These are phyloP conservation scores for Lactarius deliciosus DNA, from an alignment of 768 basidiomycete species.

Conservation along the genomic window DNA sequence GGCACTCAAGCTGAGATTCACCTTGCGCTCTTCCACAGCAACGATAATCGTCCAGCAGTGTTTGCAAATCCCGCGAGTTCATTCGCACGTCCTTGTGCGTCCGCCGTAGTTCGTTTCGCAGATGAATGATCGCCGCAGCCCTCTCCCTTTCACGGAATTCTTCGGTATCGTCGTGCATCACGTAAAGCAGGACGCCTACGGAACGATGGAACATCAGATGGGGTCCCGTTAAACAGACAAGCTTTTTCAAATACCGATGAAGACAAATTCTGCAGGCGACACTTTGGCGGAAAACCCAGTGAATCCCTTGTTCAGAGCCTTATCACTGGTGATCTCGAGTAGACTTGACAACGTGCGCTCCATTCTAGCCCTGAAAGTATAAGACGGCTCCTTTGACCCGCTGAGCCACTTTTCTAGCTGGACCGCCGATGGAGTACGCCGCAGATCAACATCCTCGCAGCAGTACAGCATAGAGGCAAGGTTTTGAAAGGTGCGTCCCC, in stretches of 20 bases:
- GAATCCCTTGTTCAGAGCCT: constrained; percentile 36
- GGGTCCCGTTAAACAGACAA: background rate
- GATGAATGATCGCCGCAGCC: constrained; percentile 53
- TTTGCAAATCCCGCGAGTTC: constrained; percentile 52
- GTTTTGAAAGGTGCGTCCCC: constrained; percentile 76
- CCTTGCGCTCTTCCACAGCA: constrained; percentile 34
- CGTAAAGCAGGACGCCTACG: constrained; percentile 64
- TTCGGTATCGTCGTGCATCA: constrained; percentile 43
- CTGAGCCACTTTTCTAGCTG: constrained; percentile 54
- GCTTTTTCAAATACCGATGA: constrained; percentile 62
- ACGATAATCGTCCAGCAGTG: constrained; percentile 60
- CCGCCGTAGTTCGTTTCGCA: constrained; percentile 57
- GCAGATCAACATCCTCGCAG: constrained; percentile 52
- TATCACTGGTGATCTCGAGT: constrained; percentile 49
- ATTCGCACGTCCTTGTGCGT: constrained; percentile 63
- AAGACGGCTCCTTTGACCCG: constrained; percentile 40
- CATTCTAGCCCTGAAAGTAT: constrained; percentile 54
- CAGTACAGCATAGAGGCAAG: constrained; percentile 69
- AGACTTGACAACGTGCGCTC: constrained; percentile 53
- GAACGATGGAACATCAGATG: background rate
- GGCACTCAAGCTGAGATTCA: constrained; percentile 26
- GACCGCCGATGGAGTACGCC: constrained; percentile 46
- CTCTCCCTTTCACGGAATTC: constrained; percentile 43
- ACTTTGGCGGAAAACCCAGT: constrained; percentile 53
- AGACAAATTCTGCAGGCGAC: constrained; percentile 77